These are phyloP conservation scores for Dictyostelium discoideum DNA, from an alignment of 78 protist genomes.

Conservation along the genomic window DNA sequence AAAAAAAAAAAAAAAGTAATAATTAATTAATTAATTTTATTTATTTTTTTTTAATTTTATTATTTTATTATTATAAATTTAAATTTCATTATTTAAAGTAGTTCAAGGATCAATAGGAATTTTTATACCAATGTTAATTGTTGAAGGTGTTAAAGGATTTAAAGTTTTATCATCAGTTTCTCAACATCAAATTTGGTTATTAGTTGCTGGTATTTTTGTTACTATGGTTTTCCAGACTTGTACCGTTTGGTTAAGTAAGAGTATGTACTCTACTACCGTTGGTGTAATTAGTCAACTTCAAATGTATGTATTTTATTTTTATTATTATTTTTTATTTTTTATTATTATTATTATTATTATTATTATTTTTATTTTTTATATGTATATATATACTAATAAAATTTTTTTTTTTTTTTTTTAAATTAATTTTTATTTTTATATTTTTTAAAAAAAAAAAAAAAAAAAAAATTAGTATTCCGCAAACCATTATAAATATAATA, in stretches of 20 bases:
- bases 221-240: slow-evolving; percentile 50
- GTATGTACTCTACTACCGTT: slow-evolving; percentile 41
- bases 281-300: slow-evolving; percentile 45
- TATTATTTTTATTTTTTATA: not conserved
- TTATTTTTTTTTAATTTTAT: not conserved
- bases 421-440: not conserved
- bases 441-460: not conserved
- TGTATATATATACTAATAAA: not conserved
- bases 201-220: slow-evolving; percentile 48
- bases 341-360: no score
- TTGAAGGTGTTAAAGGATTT: slow-evolving; percentile 34
- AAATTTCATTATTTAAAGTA: slow-evolving; percentile 44
- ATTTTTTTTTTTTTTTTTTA: not conserved
- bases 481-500: slow-evolving; percentile 13
- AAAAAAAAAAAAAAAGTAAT: no score
- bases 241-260: slow-evolving; percentile 54
- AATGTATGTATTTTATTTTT: slow-evolving; percentile 19
- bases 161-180: not conserved
- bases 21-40: not conserved
- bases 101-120: slow-evolving; percentile 48
- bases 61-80: no score
- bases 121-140: slow-evolving; percentile 21
- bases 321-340: not conserved
- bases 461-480: slow-evolving; percentile 39
- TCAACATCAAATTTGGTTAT: not conserved